phyloP scores from a whole-genome alignment of 2,329 filamentous ascomycete genomes.

The Aspergillus sp. region DNA sequence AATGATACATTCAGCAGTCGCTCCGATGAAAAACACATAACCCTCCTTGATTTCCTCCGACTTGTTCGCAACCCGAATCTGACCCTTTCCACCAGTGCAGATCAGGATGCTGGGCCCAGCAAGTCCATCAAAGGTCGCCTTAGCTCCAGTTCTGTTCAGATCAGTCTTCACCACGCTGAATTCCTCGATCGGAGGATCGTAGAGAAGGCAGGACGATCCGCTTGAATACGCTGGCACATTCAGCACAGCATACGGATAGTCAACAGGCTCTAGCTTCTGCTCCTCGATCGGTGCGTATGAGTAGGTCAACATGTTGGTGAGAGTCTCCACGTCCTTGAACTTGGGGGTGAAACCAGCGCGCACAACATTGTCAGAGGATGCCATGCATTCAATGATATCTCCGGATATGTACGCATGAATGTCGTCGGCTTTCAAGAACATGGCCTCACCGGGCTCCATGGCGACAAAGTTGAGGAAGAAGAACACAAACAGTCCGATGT shows the following conservation, averaged over 20 bases:
- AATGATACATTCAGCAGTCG: conserved; percentile 74
- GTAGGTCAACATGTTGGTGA: conserved; percentile 90
- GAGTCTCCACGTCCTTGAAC: conserved; percentile 89
- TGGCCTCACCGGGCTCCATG: conserved; percentile 79
- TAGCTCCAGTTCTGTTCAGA: conserved; percentile 63
- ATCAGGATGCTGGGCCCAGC: conserved; percentile 89
- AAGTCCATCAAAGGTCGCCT: conserved; percentile 81
- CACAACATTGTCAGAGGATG: conserved; percentile 96
- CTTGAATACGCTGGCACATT: conserved; percentile 78
- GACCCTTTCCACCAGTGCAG: conserved; percentile 76
- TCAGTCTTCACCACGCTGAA: conserved; percentile 82
- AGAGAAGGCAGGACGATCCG: conserved; percentile 64
- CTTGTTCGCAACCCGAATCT: conserved; percentile 77
- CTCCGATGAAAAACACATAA: conserved; percentile 77
- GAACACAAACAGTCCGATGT: conserved; percentile 88
- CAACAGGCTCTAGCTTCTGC: conserved; percentile 82
- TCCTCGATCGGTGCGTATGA: conserved; percentile 88
- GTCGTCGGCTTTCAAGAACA: conserved; percentile 94
- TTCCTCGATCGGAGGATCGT: conserved; percentile 94
- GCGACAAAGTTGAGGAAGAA: conserved; percentile 97
- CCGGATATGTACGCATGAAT: conserved; percentile 77
- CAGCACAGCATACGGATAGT: conserved; percentile 79
- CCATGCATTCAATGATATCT: conserved; percentile 99
- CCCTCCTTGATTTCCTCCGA: conserved; percentile 66
- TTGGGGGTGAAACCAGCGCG: conserved; percentile 96